Conservation (phyloP, 2,329 filamentous ascomycete species). For the Neofusicoccum umdonicola region DNA sequence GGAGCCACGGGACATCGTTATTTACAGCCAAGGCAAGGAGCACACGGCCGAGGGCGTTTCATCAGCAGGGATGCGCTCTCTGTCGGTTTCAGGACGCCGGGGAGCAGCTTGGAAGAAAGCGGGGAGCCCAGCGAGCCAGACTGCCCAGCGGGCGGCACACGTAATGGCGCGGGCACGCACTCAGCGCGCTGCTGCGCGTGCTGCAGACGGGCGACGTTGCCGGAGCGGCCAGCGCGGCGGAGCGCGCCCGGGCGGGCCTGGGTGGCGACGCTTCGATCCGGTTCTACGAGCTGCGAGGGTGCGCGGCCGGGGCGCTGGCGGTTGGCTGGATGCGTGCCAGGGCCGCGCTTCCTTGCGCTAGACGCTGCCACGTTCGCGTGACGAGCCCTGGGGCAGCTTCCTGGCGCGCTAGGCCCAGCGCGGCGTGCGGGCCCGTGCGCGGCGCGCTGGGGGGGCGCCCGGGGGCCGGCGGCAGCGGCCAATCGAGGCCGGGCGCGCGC, state of each 20-base stretch:
- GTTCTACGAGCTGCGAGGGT: neutral
- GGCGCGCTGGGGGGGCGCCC: neutral
- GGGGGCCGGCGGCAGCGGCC: conserved; percentile 7
- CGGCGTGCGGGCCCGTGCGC: neutral
- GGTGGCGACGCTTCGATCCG: conserved; percentile 2
- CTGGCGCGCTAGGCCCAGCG: neutral
- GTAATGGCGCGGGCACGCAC: neutral
- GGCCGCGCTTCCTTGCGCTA: conserved; percentile 8
- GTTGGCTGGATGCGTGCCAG: conserved; percentile 8
- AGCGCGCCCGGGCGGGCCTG: neutral
- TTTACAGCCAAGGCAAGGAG: conserved; percentile 12
- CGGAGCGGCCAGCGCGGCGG: neutral
- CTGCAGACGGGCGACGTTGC: neutral
- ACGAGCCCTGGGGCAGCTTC: neutral
- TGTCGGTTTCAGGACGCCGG: conserved; percentile 8
- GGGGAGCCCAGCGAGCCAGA: neutral
- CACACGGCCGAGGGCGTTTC: conserved; percentile 3
- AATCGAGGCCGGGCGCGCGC: conserved; percentile 12
- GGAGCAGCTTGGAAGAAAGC: conserved; percentile 1
- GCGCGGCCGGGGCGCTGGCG: neutral
- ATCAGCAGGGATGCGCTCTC: conserved; percentile 4
- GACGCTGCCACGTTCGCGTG: conserved; percentile 11
- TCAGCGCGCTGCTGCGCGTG: neutral
- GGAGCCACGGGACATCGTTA: conserved; percentile 14
- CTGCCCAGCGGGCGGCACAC: neutral